Evolutionary conservation across 2,329 filamentous ascomycete genomes (phyloP).

Genomic region (Fusarium fujikuroi): DNA sequence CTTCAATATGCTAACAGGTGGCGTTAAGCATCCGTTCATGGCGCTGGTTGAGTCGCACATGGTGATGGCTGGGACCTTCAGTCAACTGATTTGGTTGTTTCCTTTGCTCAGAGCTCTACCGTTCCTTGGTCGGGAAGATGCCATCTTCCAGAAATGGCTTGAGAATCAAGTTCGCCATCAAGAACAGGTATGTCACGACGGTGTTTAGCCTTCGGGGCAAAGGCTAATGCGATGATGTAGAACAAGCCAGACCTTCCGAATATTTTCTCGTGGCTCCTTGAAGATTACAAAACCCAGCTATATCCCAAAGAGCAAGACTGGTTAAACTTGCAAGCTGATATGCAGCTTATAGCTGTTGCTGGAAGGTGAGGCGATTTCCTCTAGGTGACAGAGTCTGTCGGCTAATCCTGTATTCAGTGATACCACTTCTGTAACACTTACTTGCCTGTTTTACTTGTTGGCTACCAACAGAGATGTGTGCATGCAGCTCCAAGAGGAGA

Average conservation of each 20-base stretch:
- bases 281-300: neutral
- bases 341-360: neutral
- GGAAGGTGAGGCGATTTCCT: rapidly evolving
- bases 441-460: neutral
- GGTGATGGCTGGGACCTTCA: neutral
- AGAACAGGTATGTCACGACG: rapidly evolving
- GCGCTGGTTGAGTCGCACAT: neutral
- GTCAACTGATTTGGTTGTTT: neutral
- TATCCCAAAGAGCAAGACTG: neutral
- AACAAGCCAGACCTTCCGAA: neutral
- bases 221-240: rapidly evolving
- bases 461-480: neutral
- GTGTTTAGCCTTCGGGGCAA: rapidly evolving
- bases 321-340: neutral
- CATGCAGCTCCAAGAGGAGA: neutral
- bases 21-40: neutral
- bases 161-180: neutral
- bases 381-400: rapidly evolving
- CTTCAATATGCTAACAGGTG: neutral
- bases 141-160: neutral
- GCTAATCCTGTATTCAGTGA: rapidly evolving
- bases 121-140: neutral
- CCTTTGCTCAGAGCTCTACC: neutral
- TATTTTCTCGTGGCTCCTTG: neutral
- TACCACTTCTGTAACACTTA: neutral